Conservation (phyloP, 2,329 filamentous ascomycete genomes). For the Teratosphaeria zuluensis region DNA sequence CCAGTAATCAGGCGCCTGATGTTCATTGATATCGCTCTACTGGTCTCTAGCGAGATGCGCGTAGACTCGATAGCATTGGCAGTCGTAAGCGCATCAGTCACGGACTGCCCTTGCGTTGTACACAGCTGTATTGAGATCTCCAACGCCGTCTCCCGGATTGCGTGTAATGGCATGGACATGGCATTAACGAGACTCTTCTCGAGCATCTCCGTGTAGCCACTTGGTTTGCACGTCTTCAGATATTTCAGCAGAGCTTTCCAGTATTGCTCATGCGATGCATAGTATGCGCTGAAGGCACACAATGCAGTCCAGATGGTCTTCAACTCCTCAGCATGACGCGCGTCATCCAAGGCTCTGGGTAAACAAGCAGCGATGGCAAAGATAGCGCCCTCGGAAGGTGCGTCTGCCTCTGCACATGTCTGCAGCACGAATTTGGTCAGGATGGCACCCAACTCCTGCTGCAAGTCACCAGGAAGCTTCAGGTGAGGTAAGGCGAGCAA, state of each 20-base stretch:
- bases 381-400: background rate
- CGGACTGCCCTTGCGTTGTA: slow-evolving; percentile 37
- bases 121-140: slow-evolving; percentile 59
- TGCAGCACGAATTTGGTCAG: background rate
- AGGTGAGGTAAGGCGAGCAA: slow-evolving; percentile 12
- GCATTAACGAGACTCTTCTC: slow-evolving; percentile 60
- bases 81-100: slow-evolving; percentile 45
- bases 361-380: slow-evolving; percentile 16
- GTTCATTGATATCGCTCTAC: slow-evolving; percentile 71
- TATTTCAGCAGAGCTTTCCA: slow-evolving; percentile 19
- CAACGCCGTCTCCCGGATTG: slow-evolving; percentile 63
- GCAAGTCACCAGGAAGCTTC: slow-evolving; percentile 7
- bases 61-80: slow-evolving; percentile 76
- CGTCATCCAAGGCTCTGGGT: slow-evolving; percentile 8
- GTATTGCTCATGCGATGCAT: slow-evolving; percentile 13
- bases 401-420: background rate
- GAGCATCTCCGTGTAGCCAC: slow-evolving; percentile 45
- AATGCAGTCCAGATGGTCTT: slow-evolving; percentile 12
- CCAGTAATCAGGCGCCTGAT: slow-evolving; percentile 63
- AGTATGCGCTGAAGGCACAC: slow-evolving; percentile 9
- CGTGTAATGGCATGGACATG: slow-evolving; percentile 64
- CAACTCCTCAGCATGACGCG: background rate
- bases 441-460: slow-evolving; percentile 5
- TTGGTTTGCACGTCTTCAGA: slow-evolving; percentile 7
- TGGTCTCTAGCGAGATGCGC: slow-evolving; percentile 64